Base-by-base conservation (phyloP, 2,329 filamentous ascomycete species). In the Periconia sp. region DNA sequence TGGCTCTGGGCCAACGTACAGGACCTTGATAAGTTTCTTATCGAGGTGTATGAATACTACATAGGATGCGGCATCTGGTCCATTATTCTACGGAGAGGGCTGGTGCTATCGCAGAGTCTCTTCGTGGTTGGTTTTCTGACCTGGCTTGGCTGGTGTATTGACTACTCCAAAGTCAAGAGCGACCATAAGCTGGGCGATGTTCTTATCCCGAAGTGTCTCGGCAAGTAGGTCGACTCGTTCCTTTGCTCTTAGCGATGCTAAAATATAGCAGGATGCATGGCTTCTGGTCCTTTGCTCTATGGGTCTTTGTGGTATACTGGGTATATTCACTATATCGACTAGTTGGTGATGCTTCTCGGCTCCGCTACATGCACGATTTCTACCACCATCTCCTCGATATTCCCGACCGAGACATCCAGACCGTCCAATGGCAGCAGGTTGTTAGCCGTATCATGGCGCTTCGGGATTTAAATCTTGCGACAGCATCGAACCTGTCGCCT, bases 1-100 rank as follows among this genome's bases (percentile, higher is more conserved):
- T 96, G 90, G 86, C 82, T 89, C 70, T 96, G 92, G 88, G 89
- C 89, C 40, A 96, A 96, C 61, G 89, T 94, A 43, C 84, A 88
- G 25, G 94, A 95, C 62, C 76, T 96, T 39, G 92, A 96, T 69
- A 86, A 84, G 58, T 96, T 96, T n/a, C 84, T 96, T 63, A 81
- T 83, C 41, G 87, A 87, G 50, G 89, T 95, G 3, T 96, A 96
- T 66, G 80, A 87, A 52, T 96, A 96, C 70, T 96, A 88, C 61
- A 77, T 87, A 37, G 87, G 87, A 2, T 87, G 89, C 51, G 92
- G 92, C 0, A 83, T 95, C 25, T 91, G 85, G 81, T 95, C 89
- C 43, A 95, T 96, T 40, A 63, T 94, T 9, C 78, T 92, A 28
- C 83, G 85, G 43, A 82, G 88, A 41, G 69, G 81, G 4, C 69